These are phyloP conservation scores for Ajuga reptans DNA, from an alignment of 305 asterid genomes.

Conservation along the genomic window DNA sequence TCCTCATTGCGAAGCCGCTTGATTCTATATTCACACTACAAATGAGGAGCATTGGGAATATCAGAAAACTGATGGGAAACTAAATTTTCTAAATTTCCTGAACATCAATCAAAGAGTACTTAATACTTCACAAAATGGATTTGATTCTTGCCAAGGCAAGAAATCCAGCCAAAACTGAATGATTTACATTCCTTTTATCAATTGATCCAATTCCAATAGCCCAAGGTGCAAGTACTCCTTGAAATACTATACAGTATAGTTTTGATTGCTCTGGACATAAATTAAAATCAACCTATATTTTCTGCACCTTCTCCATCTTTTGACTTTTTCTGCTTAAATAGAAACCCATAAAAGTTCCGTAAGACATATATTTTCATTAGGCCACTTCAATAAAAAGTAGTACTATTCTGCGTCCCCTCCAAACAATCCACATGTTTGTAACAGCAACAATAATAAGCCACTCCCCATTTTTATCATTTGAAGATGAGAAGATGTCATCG, in stretches of 20 bases:
- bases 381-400: not conserved
- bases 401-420: not conserved
- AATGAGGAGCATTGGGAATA: constrained; percentile 25
- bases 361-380: not conserved
- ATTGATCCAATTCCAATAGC: not conserved
- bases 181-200: not conserved
- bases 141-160: not conserved
- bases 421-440: not conserved
- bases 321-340: not conserved
- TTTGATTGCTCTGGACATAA: not conserved
- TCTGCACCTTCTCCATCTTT: not conserved
- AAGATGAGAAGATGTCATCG: not conserved
- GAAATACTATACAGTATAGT: not conserved
- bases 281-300: not conserved
- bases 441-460: not conserved
- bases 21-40: constrained; percentile 80
- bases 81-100: not conserved
- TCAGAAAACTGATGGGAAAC: constrained; percentile 13
- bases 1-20: constrained; percentile 80
- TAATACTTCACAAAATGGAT: constrained; percentile 5
- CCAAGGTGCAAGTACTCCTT: not conserved
- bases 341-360: not conserved
- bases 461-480: not conserved
- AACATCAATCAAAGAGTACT: constrained; percentile 1
- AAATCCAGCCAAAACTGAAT: not conserved